Evolutionary conservation across 2,329 filamentous ascomycete species (phyloP).

Genomic region (Gyromitra esculenta): DNA sequence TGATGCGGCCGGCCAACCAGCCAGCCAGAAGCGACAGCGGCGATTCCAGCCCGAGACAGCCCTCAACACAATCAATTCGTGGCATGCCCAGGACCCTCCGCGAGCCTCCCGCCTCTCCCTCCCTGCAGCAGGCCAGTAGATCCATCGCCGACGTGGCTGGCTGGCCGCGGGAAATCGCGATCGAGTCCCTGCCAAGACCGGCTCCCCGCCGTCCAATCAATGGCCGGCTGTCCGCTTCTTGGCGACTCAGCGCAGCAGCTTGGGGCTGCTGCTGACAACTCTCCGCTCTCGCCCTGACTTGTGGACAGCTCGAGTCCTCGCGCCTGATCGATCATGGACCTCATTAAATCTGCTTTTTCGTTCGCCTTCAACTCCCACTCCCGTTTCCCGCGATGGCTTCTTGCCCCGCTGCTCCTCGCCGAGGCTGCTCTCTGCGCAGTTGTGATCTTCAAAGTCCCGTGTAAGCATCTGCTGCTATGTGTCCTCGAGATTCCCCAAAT

Average conservation of each 20-base stretch:
- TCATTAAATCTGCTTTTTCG: conserved; percentile 25
- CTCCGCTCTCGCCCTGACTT: not conserved
- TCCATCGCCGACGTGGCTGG: conserved; percentile 40
- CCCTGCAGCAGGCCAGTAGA: conserved; percentile 26
- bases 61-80: not conserved
- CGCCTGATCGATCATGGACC: conserved; percentile 40
- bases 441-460: conserved; percentile 83
- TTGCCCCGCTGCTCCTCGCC: conserved; percentile 72
- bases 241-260: not conserved
- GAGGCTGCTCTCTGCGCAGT: conserved; percentile 77
- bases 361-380: conserved; percentile 42
- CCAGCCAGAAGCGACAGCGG: not conserved
- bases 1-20: not conserved
- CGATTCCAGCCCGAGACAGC: no score
- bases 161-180: not conserved
- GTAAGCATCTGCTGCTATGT: conserved; percentile 65
- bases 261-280: not conserved
- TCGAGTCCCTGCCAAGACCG: conserved; percentile 8
- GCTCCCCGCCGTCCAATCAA: not conserved
- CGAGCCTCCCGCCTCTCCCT: conserved; percentile 6
- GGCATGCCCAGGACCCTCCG: not conserved
- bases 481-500: not conserved
- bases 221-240: not conserved
- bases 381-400: conserved; percentile 64
- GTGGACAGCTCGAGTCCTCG: not conserved